Percentiles rank a stretch among this genome's conserved stretches.
Evolutionary conservation across 495 filamentous ascomycete species (phyloP).

Genomic region (Talaromyces ruber): DNA sequence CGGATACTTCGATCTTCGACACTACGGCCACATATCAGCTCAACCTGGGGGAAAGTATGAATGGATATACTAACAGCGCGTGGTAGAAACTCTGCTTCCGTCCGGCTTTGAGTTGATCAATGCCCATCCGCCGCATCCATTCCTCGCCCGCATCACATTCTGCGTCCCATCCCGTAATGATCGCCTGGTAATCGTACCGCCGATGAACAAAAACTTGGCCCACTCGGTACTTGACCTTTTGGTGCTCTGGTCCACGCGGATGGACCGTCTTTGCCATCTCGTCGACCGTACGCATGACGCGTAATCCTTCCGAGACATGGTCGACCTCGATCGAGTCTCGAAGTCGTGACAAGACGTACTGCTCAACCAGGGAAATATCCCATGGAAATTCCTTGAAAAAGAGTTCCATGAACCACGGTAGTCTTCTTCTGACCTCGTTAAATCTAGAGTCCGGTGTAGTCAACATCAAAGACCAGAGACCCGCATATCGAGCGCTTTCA

Average conservation of each 20-base stretch:
- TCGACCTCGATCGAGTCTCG: constrained; percentile 30
- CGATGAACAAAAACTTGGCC: constrained; percentile 80
- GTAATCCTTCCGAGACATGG: constrained; percentile 43
- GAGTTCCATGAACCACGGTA: constrained; percentile 60
- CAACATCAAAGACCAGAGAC: constrained; percentile 71
- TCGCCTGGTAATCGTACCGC: constrained; percentile 68
- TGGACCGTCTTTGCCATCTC: constrained; percentile 47
- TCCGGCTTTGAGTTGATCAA: constrained; percentile 54
- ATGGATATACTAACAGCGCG: constrained; percentile 56
- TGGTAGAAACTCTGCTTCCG: constrained; percentile 75
- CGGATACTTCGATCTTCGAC: constrained; percentile 63
- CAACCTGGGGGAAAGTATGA: not conserved
- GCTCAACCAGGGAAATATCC: constrained; percentile 58
- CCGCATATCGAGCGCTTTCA: constrained; percentile 63
- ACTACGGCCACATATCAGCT: constrained; percentile 25
- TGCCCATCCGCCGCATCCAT: constrained; percentile 53
- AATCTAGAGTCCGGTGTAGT: constrained; percentile 37
- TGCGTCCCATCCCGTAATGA: constrained; percentile 82
- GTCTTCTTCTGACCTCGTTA: constrained; percentile 49
- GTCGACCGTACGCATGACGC: constrained; percentile 53
- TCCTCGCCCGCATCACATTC: constrained; percentile 43
- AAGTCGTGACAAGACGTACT: constrained; percentile 54
- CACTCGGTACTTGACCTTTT: constrained; percentile 57
- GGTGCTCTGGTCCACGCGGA: constrained; percentile 25
- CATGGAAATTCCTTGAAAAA: constrained; percentile 51